Conservation (phyloP, 768 basidiomycete genomes). For the Suillus ampliporus region DNA sequence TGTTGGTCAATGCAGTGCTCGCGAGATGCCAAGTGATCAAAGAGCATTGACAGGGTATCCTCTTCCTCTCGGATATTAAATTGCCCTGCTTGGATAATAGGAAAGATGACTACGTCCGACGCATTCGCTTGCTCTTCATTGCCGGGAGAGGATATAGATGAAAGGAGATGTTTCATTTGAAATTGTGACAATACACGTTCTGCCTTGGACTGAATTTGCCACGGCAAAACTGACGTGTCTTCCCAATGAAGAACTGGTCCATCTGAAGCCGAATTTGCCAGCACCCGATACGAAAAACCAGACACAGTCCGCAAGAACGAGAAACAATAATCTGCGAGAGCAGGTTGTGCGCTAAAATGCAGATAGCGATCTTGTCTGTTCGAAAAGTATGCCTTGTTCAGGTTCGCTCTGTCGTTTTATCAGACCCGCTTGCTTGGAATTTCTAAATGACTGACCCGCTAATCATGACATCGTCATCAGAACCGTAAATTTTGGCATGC, state of each 20-base stretch:
- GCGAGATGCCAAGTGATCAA: conserved; percentile 49
- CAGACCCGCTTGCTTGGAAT: conserved; percentile 3
- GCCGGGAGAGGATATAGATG: conserved; percentile 24
- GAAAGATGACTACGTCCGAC: conserved; percentile 64
- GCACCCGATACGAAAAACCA: conserved; percentile 71
- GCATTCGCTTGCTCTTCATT: conserved; percentile 18
- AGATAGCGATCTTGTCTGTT: conserved; percentile 96
- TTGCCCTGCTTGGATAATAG: conserved; percentile 89
- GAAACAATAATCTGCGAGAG: conserved; percentile 82
- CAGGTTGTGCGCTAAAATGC: conserved; percentile 63
- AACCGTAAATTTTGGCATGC: conserved; percentile 97
- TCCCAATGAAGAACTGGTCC: conserved; percentile 71
- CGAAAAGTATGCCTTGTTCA: conserved; percentile 92
- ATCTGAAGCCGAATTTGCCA: conserved; percentile 42
- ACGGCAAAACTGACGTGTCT: conserved; percentile 66
- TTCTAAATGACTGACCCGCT: conserved; percentile 72
- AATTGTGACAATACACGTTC: conserved; percentile 59
- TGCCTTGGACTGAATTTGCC: conserved; percentile 68
- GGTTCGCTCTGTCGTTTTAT: conserved; percentile 74
- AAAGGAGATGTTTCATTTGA: conserved; percentile 52
- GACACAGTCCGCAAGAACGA: conserved; percentile 74
- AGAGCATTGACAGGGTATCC: conserved; percentile 58
- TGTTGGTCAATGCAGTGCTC: conserved; percentile 23
- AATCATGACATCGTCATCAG: conserved; percentile 90
- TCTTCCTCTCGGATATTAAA: conserved; percentile 90